Base-by-base conservation (phyloP, 129 eudicot genomes). In the Scalesia atractyloides region DNA sequence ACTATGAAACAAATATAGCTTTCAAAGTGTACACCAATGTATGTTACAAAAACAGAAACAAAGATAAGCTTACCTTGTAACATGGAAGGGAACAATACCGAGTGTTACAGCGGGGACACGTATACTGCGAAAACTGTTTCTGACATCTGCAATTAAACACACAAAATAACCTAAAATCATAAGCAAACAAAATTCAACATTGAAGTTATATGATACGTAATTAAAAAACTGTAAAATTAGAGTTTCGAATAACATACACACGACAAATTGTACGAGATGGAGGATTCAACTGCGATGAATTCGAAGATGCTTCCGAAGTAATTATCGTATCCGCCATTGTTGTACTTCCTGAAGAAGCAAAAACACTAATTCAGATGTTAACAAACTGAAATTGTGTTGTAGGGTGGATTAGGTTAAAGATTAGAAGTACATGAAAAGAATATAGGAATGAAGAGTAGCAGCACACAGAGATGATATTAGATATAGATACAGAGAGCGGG, bases 11-110 rank as follows among this genome's bases (percentile, higher is more conserved):
- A 56, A 37, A 56, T 14, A 57, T 43, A 41, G 41, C 41, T 57
- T 54, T 71, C 30, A 41, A 70, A 56, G 16, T 57, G 52, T 50
- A 53, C 19, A 70, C 10, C 51, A 70, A 20, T 43, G 9, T 33
- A 49, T 16, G n/a, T 37, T 17, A 76, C 15, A 11, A 20, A 5
- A 18, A 16, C 30, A n/a, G 36, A 43, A 43, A 26, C 9, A 52
- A 72, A 39, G 36, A 41, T 53, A 54, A 16, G 69, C 78, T 63
- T 46, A 90, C 98, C 97, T 94, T 94, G 91, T 94, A 94, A 77
- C 98, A 94, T 60, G 69, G 97, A 79, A 94, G 93, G 17, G 98
- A 94, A 77, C 97, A 94, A 80, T 94, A 94, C 9, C 91, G 85
- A 22, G 75, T 86, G 69, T 94, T 89, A 89, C 98, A 94, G 15